phyloP scores from a whole-genome alignment of 345 rosid species.

The Salix udensis region DNA sequence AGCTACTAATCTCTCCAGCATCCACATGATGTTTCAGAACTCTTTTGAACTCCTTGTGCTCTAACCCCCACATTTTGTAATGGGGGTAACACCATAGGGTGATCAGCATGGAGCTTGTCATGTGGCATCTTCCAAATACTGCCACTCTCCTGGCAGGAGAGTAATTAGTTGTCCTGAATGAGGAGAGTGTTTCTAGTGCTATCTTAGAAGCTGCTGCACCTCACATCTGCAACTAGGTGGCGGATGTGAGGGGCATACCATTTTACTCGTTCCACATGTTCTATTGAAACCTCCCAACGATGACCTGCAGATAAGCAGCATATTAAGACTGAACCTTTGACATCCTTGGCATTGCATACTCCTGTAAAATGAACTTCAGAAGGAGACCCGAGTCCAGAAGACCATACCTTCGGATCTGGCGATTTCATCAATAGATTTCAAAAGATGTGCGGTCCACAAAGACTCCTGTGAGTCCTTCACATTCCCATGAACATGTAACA shows the following conservation, averaged over 20 bases:
- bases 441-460: conserved; percentile 52
- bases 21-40: too few relatives aligned
- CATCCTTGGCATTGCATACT: background rate
- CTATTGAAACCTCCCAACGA: conserved; percentile 64
- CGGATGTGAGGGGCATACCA: conserved; percentile 93
- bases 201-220: conserved; percentile 42
- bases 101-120: background rate
- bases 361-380: background rate
- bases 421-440: conserved; percentile 48
- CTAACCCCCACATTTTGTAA: background rate
- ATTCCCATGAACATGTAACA: conserved; percentile 80
- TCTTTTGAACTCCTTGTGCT: background rate
- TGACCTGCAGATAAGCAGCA: conserved; percentile 45
- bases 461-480: conserved; percentile 71
- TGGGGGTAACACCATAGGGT: background rate
- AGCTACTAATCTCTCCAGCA: too few relatives aligned
- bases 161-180: background rate
- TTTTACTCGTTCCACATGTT: conserved; percentile 81
- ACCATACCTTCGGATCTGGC: conserved; percentile 67
- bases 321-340: background rate
- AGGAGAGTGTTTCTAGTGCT: background rate
- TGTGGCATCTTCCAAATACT: background rate
- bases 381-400: background rate
- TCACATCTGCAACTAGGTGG: conserved; percentile 83
- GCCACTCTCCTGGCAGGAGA: background rate